Percentiles rank a stretch among this genome's conserved stretches.
Evolutionary conservation across 2,329 filamentous ascomycete genomes (phyloP).

Genomic region (Colletotrichum liaoningense): DNA sequence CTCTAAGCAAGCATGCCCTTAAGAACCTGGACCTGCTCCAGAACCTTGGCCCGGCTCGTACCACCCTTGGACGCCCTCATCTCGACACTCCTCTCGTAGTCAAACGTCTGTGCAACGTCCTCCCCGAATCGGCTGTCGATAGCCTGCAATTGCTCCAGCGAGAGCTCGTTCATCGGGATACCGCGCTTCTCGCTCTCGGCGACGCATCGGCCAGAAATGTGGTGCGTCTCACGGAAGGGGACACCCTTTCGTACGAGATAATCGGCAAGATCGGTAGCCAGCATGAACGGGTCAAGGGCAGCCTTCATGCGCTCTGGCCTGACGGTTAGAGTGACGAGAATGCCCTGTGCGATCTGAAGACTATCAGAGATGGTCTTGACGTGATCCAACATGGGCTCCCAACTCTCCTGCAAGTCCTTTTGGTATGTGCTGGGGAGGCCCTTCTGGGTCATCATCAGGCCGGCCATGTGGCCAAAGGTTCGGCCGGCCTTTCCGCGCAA

Average conservation of each 20-base stretch:
- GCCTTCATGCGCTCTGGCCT: conserved; percentile 82
- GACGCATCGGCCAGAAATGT: conserved; percentile 79
- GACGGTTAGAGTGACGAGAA: conserved; percentile 78
- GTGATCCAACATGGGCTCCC: conserved; percentile 87
- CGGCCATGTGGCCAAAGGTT: conserved; percentile 84
- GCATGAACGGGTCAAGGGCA: conserved; percentile 84
- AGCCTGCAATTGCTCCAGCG: conserved; percentile 72
- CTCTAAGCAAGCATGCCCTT: too few species aligned
- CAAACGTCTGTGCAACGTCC: conserved; percentile 77
- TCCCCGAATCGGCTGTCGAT: conserved; percentile 78
- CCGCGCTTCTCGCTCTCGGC: conserved; percentile 68
- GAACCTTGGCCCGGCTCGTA: conserved; percentile 76
- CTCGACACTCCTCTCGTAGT: conserved; percentile 88
- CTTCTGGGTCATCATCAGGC: conserved; percentile 78
- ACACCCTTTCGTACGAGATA: conserved; percentile 74
- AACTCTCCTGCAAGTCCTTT: conserved; percentile 91
- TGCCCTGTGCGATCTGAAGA: conserved; percentile 84
- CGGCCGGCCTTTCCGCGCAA: conserved; percentile 81
- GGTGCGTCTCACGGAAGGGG: conserved; percentile 84
- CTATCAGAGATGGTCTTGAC: conserved; percentile 86
- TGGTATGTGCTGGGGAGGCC: conserved; percentile 87
- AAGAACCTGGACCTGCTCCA: conserved; percentile 61
- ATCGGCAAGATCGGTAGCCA: conserved; percentile 78
- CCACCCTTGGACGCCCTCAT: conserved; percentile 81
- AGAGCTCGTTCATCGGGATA: conserved; percentile 73